Percentiles rank a stretch among this genome's conserved stretches.
These are phyloP conservation scores for Aspergillus sp. DNA, from an alignment of 2,329 filamentous ascomycete genomes.

Conservation along the genomic window DNA sequence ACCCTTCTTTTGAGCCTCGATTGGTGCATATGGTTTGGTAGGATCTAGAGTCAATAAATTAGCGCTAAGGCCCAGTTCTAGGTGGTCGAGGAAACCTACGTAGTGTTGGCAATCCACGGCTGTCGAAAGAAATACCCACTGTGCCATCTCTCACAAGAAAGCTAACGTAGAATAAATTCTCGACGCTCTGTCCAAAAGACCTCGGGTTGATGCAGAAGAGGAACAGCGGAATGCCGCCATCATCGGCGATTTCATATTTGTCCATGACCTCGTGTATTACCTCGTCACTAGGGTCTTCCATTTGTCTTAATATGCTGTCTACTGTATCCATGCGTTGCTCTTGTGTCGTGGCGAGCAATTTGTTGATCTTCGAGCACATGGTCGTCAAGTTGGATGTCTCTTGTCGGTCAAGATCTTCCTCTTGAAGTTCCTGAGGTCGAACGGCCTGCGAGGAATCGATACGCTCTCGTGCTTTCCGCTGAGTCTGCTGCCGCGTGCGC, in stretches of 20 bases:
- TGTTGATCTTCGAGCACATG: slow-evolving; percentile 68
- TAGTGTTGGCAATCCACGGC: slow-evolving; percentile 67
- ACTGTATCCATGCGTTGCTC: slow-evolving; percentile 42
- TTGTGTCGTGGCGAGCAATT: slow-evolving; percentile 47
- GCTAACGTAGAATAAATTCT: slow-evolving; percentile 94
- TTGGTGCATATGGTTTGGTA: slow-evolving; percentile 41
- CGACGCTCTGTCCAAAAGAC: slow-evolving; percentile 89
- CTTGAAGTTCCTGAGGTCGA: slow-evolving; percentile 68
- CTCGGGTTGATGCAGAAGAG: slow-evolving; percentile 83
- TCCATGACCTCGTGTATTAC: slow-evolving; percentile 51
- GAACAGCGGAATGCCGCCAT: slow-evolving; percentile 70
- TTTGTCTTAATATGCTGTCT: slow-evolving; percentile 36
- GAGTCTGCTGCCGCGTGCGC: slow-evolving; percentile 62
- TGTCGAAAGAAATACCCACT: slow-evolving; percentile 66
- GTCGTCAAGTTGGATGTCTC: slow-evolving; percentile 73
- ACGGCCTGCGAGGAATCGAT: slow-evolving; percentile 61
- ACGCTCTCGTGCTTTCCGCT: slow-evolving; percentile 63
- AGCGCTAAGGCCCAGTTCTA: not conserved
- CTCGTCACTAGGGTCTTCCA: slow-evolving; percentile 30
- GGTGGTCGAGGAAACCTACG: slow-evolving; percentile 49
- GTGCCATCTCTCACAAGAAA: slow-evolving; percentile 86
- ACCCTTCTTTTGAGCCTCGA: slow-evolving; percentile 45
- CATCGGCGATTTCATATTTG: slow-evolving; percentile 57
- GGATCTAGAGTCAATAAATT: slow-evolving; percentile 31
- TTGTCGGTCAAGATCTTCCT: slow-evolving; percentile 65